phyloP scores from a whole-genome alignment of 2,329 filamentous ascomycete species.

The Sporothrix globosa region DNA sequence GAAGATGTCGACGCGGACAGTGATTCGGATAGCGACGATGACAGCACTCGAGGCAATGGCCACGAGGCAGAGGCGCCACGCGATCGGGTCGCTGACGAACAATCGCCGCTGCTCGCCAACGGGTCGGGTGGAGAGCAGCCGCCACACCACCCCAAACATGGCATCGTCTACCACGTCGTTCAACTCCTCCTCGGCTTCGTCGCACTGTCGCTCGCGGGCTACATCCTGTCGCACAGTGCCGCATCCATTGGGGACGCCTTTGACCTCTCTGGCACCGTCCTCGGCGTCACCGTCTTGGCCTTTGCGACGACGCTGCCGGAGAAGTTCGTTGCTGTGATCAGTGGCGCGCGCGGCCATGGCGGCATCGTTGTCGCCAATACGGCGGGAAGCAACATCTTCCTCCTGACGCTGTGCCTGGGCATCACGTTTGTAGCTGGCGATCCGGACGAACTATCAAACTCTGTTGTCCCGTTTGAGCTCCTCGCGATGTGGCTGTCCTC shows the following conservation, averaged over 20 bases:
- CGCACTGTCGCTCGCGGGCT: conserved; percentile 12
- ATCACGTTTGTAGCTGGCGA: conserved; percentile 23
- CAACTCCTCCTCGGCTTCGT: conserved; percentile 13
- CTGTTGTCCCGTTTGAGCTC: conserved; percentile 19
- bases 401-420: conserved; percentile 18
- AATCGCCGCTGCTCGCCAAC: conserved; percentile 13
- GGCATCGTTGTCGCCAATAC: conserved; percentile 16
- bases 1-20: neutral
- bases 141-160: neutral
- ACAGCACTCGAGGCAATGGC: neutral
- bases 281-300: conserved; percentile 13
- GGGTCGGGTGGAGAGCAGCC: neutral
- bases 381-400: conserved; percentile 24
- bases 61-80: conserved; percentile 12
- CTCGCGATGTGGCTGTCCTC: conserved; percentile 5
- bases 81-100: neutral
- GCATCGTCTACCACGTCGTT: neutral
- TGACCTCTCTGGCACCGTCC: conserved; percentile 18
- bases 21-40: neutral
- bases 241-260: conserved; percentile 9
- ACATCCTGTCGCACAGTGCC: conserved; percentile 17
- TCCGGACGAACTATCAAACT: neutral
- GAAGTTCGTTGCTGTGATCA: conserved; percentile 19
- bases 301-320: conserved; percentile 19
- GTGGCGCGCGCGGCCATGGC: conserved; percentile 8